Percentiles rank a stretch among this genome's conserved stretches.
Evolutionary conservation across 2,329 filamentous ascomycete species (phyloP).

Genomic region (Colletotrichum lini): DNA sequence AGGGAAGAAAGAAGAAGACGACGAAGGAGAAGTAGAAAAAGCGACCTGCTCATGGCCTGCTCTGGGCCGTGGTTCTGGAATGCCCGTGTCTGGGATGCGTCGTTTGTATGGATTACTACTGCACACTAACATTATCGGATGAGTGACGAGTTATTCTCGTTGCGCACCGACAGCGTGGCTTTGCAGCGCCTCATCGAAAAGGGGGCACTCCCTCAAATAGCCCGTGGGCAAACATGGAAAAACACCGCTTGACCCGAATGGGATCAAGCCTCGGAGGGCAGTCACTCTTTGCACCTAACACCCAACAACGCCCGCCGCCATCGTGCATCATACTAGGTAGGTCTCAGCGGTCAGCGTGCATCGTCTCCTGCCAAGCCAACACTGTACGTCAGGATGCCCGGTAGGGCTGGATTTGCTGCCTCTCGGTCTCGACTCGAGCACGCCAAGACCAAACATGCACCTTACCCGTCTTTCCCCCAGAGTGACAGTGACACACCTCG

Average conservation of each 20-base stretch:
- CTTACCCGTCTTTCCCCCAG: background rate
- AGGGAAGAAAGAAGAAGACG: background rate
- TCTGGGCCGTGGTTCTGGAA: background rate
- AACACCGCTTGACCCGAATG: no score
- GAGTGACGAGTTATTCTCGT: background rate
- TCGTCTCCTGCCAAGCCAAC: constrained; percentile 17
- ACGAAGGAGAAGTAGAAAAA: no score
- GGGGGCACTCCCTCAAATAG: no score
- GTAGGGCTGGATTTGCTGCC: constrained; percentile 25
- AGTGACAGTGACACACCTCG: background rate
- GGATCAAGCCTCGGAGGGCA: no score
- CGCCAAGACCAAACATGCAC: constrained; percentile 19
- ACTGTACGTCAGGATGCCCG: background rate
- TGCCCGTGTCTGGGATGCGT: background rate
- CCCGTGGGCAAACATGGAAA: no score
- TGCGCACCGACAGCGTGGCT: constrained; percentile 5
- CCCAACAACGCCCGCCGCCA: background rate
- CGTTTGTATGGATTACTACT: background rate
- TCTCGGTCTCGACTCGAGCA: background rate
- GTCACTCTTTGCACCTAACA: no score
- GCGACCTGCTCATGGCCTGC: background rate
- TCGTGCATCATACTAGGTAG: background rate
- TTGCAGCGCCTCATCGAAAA: background rate
- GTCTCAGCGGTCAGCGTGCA: background rate
- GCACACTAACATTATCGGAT: background rate